Base-by-base conservation (phyloP, 257 asterid genomes). In the Ehretia macrophylla region DNA sequence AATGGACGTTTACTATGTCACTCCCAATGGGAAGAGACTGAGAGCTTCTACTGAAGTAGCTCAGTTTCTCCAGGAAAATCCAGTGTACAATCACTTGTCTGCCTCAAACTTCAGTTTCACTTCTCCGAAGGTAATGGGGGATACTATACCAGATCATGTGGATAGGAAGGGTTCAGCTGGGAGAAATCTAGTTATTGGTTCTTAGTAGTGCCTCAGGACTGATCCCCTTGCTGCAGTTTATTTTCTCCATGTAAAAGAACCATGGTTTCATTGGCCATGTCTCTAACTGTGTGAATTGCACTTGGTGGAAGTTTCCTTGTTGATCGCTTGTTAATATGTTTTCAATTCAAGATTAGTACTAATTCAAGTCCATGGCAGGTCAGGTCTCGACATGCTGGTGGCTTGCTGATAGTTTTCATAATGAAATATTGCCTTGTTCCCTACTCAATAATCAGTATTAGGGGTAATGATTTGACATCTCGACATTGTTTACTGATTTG, bases 1-100 rank as follows among this genome's bases (percentile, higher is more conserved):
- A 55, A 32, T 78, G 60, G 95, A 84, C 51, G 70, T 77, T 63
- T 75, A 77, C 32, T 83, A 84, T 40, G 19, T 49, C 10, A 27
- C 88, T 5, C 88, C 95, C 1, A 65, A 66, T 11, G 95, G 95
- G 49, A 84, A 60, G 53, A 68, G 14, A 5, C 53, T 83, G 35
- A 76, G 95, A 69, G 45, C 86, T 19, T 8, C 35, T 3, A 40
- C 66, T 6, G 85, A 87, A 3, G 81, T 71, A 17, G 38, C 62
- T 40, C 45, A 40, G 56, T 87, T 78, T 69, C 57, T 87, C 67
- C 57, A 72, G 16, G 56, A 42, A 10, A 17, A 78, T 59, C 83
- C 84, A 0, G 62, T 81, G 68, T 80, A 51, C 65, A 53, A 67
- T 16, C 52, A 27, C 17, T 0, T 76, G 20, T 72, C 80, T 0